phyloP scores from a whole-genome alignment of 169 alveolate species.

The Plasmodium vinckei region DNA sequence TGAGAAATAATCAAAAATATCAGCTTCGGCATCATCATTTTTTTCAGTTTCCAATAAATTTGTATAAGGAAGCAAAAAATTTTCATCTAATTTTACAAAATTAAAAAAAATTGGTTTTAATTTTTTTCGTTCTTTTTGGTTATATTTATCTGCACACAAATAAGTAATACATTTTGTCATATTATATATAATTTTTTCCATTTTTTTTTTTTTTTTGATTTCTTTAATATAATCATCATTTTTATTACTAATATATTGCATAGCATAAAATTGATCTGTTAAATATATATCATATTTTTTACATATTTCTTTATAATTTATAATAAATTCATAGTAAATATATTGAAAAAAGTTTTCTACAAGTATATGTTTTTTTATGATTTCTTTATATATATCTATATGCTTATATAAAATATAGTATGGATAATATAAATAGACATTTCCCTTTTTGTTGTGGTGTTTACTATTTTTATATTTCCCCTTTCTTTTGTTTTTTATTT shows the following conservation, averaged over 20 bases:
- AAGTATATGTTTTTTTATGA: conserved; percentile 55
- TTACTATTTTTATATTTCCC: background rate
- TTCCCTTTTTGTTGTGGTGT: conserved; percentile 9
- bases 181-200: conserved; percentile 48
- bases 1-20: background rate
- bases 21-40: background rate
- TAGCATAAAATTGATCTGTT: conserved; percentile 18
- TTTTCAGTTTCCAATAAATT: background rate
- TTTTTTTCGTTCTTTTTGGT: conserved; percentile 1
- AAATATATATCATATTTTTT: conserved; percentile 3
- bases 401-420: conserved; percentile 52
- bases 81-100: conserved; percentile 20
- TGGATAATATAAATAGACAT: conserved; percentile 61
- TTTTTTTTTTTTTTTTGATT: conserved; percentile 39
- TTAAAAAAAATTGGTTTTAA: conserved; percentile 21
- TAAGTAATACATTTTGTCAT: conserved; percentile 34
- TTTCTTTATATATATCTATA: conserved; percentile 47
- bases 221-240: conserved; percentile 11
- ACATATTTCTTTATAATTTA: conserved; percentile 56
- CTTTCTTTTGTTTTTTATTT: too few relatives aligned
- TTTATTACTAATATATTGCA: conserved; percentile 37
- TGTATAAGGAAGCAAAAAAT: background rate
- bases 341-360: conserved; percentile 61
- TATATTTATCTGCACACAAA: conserved; percentile 29
- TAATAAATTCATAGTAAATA: conserved; percentile 57